Evolutionary conservation across 768 basidiomycete genomes (phyloP), one percentile per base, ranked within the genome.

Genomic region (Boletus rufocinnamomeus): DNA sequence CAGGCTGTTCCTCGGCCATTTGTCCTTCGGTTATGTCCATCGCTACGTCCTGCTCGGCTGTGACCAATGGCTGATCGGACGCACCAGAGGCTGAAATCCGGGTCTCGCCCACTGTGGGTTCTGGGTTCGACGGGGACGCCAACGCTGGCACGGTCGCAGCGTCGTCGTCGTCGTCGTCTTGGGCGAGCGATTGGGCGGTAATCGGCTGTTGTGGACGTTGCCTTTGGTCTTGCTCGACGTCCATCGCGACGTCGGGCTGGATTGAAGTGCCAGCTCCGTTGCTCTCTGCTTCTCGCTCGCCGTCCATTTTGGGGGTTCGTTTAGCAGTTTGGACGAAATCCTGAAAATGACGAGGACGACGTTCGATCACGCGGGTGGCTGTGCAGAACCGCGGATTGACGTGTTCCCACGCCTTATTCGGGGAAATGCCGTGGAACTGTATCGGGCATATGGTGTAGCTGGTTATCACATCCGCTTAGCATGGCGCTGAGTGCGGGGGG

Each of bases 381-480:
- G 68, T 69, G 57, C 55, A 45, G 10, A 47, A 35, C 6, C 38
- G 40, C 40, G 27, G 17, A 30, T 28, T 34, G 38, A 46, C 14
- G 13, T 23, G 19, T 47, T 66, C 58, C 38, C 67, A 59, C 60
- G 35, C 14, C 6, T 44, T 5, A 10, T 14, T 50, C 3, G 0
- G 16, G 21, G 23, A 34, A 34, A n/a, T 30, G 9, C 7, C 8
- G 2, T 11, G 1, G 16, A 2, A 16, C 13, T 72, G 30, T 1
- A 65, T 72, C 44, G 72, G 72, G 73, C 72, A 72, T 74, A 73
- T 69, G 73, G 72, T 73, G 72, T 73, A 73, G 72, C 72, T 73
- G 72, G 73, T 72, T 75, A 73, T 73, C 73, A 73, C 73, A 74
- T 74, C 72, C 73, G 68, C 72, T 73, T 75, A 74, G 73, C 73